Evolutionary conservation across 345 rosid genomes (phyloP).

Genomic region (Syzygium aqueum): DNA sequence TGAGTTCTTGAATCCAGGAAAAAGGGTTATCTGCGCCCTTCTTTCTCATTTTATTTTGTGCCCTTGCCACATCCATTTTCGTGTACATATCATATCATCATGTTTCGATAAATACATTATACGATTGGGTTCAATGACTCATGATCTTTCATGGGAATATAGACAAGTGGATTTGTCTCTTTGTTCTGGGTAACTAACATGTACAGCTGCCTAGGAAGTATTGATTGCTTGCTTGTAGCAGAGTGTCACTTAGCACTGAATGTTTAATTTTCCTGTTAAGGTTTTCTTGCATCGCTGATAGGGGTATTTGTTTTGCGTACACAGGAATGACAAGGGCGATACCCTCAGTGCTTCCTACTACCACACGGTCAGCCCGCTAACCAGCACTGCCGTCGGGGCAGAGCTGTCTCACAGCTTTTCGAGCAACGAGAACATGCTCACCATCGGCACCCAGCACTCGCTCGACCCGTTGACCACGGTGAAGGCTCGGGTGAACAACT

Average conservation of each 20-base stretch:
- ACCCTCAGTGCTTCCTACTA: conserved; percentile 75
- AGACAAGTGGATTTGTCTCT: not conserved
- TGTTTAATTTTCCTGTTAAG: not conserved
- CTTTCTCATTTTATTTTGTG: not conserved
- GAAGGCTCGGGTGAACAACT: conserved; percentile 91
- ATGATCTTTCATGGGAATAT: not conserved
- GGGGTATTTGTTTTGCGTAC: not conserved
- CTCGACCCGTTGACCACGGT: conserved; percentile 81
- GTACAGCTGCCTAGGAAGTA: not conserved
- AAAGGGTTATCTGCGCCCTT: not conserved
- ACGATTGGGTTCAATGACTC: not conserved
- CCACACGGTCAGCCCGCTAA: conserved; percentile 75
- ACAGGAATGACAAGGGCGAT: conserved; percentile 87
- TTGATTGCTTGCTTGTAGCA: not conserved
- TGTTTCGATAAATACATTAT: not conserved
- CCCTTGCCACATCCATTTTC: not conserved
- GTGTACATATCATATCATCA: not conserved
- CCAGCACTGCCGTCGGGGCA: conserved; percentile 86
- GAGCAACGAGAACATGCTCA: conserved; percentile 68
- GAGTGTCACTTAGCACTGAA: not conserved
- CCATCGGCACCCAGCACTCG: conserved; percentile 78
- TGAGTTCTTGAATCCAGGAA: conserved; percentile 26
- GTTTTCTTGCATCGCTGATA: not conserved
- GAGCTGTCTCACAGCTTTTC: conserved; percentile 86
- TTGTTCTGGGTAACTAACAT: not conserved